A percentile compares a stretch with the other conserved stretches of the same genome.
These are phyloP conservation scores for Wickerhamomyces xylosicus DNA, from an alignment of 805 yeast species.

Conservation along the genomic window DNA sequence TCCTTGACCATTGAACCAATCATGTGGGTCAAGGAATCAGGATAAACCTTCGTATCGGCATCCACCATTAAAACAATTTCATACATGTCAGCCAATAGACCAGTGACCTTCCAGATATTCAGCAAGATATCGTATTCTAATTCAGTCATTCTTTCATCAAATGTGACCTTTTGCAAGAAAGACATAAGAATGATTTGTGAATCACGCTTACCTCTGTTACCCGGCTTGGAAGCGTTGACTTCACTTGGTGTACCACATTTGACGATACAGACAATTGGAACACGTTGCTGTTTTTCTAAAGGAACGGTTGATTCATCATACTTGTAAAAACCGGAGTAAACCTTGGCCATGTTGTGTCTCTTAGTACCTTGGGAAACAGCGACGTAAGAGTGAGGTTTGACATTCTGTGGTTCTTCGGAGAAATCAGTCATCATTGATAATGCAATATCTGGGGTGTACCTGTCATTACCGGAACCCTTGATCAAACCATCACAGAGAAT, in stretches of 20 bases:
- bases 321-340: slow-evolving; percentile 87
- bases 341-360: slow-evolving; percentile 97
- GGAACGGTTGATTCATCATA: slow-evolving; percentile 73
- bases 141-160: slow-evolving; percentile 91
- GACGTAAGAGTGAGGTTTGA: slow-evolving; percentile 76
- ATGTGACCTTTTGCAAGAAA: slow-evolving; percentile 76
- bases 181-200: slow-evolving; percentile 89
- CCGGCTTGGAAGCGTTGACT: slow-evolving; percentile 63
- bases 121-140: slow-evolving; percentile 71
- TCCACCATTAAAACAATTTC: slow-evolving; percentile 87
- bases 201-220: slow-evolving; percentile 94
- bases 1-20: slow-evolving; percentile 80
- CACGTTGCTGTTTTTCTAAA: slow-evolving; percentile 71
- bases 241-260: slow-evolving; percentile 87
- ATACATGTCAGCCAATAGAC: slow-evolving; percentile 73
- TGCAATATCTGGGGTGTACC: slow-evolving; percentile 83
- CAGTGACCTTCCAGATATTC: slow-evolving; percentile 74
- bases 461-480: slow-evolving; percentile 88
- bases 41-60: slow-evolving; percentile 85
- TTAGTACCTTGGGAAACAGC: slow-evolving; percentile 92
- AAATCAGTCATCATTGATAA: slow-evolving; percentile 81
- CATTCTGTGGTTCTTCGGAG: slow-evolving; percentile 61
- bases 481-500: slow-evolving; percentile 90
- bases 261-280: slow-evolving; percentile 69
- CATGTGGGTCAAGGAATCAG: slow-evolving; percentile 86